Percentiles rank a stretch among this genome's conserved stretches.
Conservation (phyloP, 345 rosid species). For the Bruguiera parviflora region DNA sequence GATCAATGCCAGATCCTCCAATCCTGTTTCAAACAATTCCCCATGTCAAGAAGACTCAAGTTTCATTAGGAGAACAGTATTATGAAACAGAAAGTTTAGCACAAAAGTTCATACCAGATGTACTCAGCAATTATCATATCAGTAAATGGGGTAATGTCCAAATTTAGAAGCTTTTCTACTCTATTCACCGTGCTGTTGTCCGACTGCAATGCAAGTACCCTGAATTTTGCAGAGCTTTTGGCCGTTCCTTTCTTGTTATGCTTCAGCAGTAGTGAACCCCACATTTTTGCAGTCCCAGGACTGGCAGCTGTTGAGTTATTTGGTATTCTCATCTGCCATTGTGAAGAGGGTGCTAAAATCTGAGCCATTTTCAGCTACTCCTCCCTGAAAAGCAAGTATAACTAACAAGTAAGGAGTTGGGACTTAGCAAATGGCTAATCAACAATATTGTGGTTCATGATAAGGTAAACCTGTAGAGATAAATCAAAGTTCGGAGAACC, state of each 20-base stretch:
- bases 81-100: neutral
- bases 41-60: neutral
- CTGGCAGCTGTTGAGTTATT: conserved; percentile 46
- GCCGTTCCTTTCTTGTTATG: conserved; percentile 56
- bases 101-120: conserved; percentile 60
- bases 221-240: conserved; percentile 47
- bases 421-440: conserved; percentile 2
- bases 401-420: conserved; percentile 6
- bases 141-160: conserved; percentile 80
- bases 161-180: conserved; percentile 64
- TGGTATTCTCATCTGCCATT: conserved; percentile 70
- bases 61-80: neutral
- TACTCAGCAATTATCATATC: conserved; percentile 90
- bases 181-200: conserved; percentile 68
- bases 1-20: conserved; percentile 83
- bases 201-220: conserved; percentile 61
- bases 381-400: conserved; percentile 25
- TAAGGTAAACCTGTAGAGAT: neutral
- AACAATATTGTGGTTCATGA: neutral
- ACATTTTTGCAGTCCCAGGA: conserved; percentile 51
- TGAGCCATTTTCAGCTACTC: conserved; percentile 69
- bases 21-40: conserved; percentile 52
- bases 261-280: conserved; percentile 62
- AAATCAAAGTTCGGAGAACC: conserved; percentile 2
- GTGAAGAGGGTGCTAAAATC: conserved; percentile 68